These are phyloP conservation scores for Colletotrichum cereale DNA, from an alignment of 2,329 filamentous ascomycete species.

Conservation along the genomic window DNA sequence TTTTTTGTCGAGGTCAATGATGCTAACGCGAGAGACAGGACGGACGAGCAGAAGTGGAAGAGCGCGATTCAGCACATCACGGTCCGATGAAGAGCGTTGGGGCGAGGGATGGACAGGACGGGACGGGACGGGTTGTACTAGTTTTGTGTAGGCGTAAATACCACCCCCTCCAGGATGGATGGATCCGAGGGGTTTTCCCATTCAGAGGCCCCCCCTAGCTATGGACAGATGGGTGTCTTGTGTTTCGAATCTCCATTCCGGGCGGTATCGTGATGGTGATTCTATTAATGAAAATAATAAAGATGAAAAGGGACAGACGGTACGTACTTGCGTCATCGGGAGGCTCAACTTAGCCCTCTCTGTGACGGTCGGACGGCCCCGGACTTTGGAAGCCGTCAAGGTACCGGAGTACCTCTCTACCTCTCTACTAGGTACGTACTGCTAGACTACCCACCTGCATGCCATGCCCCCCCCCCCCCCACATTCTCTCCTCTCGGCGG, in stretches of 20 bases:
- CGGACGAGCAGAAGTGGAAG: conserved; percentile 89
- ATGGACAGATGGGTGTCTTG: neutral
- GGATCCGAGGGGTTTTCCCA: neutral
- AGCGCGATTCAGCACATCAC: conserved; percentile 74
- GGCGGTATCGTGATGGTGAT: neutral
- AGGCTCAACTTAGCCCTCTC: too few relatives aligned
- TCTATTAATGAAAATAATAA: too few relatives aligned
- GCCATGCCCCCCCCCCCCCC: too few relatives aligned
- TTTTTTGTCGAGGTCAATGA: neutral
- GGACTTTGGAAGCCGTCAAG: too few relatives aligned
- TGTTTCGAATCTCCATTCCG: too few relatives aligned
- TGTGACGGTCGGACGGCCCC: too few relatives aligned
- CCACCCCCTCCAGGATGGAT: conserved; percentile 4
- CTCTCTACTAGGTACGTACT: neutral
- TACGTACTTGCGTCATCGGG: neutral
- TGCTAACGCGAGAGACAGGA: conserved; percentile 48
- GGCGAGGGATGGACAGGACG: neutral
- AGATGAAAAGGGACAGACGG: neutral
- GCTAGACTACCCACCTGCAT: too few relatives aligned
- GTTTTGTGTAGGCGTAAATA: conserved; percentile 33
- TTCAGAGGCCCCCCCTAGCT: neutral
- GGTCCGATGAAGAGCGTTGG: conserved; percentile 45
- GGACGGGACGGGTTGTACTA: conserved; percentile 5
- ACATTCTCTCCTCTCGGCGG: neutral
- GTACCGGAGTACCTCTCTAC: too few relatives aligned